Base-by-base conservation (phyloP, 345 rosid genomes). In the Zanthoxylum bungeanum region DNA sequence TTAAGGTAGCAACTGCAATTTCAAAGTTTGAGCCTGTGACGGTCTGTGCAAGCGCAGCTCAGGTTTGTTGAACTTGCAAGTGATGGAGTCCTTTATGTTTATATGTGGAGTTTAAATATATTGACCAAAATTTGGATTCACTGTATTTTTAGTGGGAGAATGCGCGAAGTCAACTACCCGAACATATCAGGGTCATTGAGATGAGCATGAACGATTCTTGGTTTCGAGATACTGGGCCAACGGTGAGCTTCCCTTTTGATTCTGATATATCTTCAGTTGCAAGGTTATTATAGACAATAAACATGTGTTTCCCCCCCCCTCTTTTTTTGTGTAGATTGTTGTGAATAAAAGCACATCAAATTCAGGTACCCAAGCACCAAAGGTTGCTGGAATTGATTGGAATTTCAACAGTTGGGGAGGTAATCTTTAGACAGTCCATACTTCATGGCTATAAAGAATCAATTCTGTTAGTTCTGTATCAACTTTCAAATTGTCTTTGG, bases 141-240 rank as follows among this genome's bases (percentile, higher is more conserved):
- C 21, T 79, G 71, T 10, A 21, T 77, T 56, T 12, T 68, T 60
- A 92, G 99, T 95, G 98, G 98, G 86, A 80, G 37, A 89, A 86
- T 79, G 99, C 98, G 30, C 85, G 93, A 64, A 81, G 72, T 46
- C 90, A 74, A 77, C 82, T 95, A 68, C 99, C 98, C 27, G 82
- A 79, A 37, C 80, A 88, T 53, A 76, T 95, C 71, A 84, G 96
- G 85, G 91, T 95, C 64, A 60, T 90, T 75, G 98, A 92, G 85
- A 87, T 95, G 91, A 89, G 97, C 73, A 90, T 92, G 93, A 88
- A 92, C 30, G 99, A 90, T 78, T 86, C 98, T 55, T 95, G 99
- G 99, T 88, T 95, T 74, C 95, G 98, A 1, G 99, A 95, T 79
- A 82, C 88, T 60, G 99, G 98, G 53, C 97, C 99, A 66, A 95